Conservation (phyloP, 169 alveolate species). For the Plasmodium vivax region DNA sequence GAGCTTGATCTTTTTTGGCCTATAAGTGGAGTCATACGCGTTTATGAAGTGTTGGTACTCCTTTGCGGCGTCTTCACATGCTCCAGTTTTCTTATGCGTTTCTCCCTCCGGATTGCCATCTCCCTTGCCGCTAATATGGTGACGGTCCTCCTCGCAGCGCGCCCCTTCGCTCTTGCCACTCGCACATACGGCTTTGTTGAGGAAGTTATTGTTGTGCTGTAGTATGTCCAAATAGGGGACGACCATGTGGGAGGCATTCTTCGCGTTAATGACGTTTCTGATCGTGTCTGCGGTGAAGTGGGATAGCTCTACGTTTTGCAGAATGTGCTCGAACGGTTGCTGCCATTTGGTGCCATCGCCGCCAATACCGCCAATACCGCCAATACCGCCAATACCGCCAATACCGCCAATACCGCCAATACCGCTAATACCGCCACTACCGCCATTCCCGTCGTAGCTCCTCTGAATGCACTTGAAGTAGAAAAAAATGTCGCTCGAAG, state of each 20-base stretch:
- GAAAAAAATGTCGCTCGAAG: conserved; percentile 28
- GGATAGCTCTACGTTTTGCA: conserved; percentile 45
- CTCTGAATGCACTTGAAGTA: conserved; percentile 42
- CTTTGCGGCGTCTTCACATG: not conserved
- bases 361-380: no score
- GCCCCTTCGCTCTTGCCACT: not conserved
- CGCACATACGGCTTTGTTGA: conserved; percentile 39
- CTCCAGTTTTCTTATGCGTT: not conserved
- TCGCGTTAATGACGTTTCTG: conserved; percentile 6
- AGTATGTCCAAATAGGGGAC: conserved; percentile 47
- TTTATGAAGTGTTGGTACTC: conserved; percentile 39
- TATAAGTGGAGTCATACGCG: conserved; percentile 13
- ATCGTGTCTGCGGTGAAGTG: conserved; percentile 31
- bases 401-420: no score
- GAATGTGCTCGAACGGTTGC: conserved; percentile 6
- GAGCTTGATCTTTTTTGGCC: conserved; percentile 35
- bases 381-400: no score
- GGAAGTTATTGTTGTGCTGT: conserved; percentile 50
- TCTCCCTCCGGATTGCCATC: not conserved
- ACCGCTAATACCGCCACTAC: no score
- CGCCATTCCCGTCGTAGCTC: no score
- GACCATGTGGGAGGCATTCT: conserved; percentile 21
- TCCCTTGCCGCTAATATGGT: not conserved
- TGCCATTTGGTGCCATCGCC: not conserved
- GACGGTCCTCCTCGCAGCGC: not conserved